A percentile compares a stretch with the other conserved stretches of the same genome.
Evolutionary conservation across 441 rosid species (phyloP).

Genomic region (Gossypium schwendimanii): DNA sequence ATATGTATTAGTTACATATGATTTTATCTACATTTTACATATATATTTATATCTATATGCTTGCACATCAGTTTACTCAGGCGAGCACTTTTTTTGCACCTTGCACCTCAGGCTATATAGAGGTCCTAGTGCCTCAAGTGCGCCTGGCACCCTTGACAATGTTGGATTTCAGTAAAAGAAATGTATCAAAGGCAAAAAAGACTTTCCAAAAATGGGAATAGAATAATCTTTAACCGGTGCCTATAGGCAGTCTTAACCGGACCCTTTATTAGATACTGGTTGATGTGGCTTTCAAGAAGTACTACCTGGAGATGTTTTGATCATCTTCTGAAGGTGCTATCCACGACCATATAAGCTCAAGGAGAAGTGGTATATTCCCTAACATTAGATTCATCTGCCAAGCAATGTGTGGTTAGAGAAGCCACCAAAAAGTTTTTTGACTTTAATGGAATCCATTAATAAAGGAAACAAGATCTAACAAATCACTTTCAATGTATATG

Average conservation of each 20-base stretch:
- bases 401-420: constrained; percentile 19
- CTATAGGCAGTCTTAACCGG: not conserved
- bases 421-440: not conserved
- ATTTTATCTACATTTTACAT: too few relatives aligned
- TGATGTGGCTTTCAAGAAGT: constrained; percentile 2
- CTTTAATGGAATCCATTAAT: not conserved
- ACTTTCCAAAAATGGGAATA: not conserved
- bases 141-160: too few relatives aligned
- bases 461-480: not conserved
- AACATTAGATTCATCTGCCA: constrained; percentile 92
- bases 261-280: not conserved
- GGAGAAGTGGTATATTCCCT: constrained; percentile 79
- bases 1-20: too few relatives aligned
- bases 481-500: not conserved
- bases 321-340: constrained; percentile 90
- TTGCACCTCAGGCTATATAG: too few relatives aligned
- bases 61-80: too few relatives aligned
- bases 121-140: too few relatives aligned
- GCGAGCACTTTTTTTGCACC: too few relatives aligned
- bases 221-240: not conserved
- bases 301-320: constrained; percentile 67
- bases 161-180: not conserved
- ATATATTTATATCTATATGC: too few relatives aligned
- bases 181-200: not conserved
- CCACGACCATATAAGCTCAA: constrained; percentile 96